These are phyloP conservation scores for Chrysoporthe deuterocubensis DNA, from an alignment of 2,329 filamentous ascomycete species.

Conservation along the genomic window DNA sequence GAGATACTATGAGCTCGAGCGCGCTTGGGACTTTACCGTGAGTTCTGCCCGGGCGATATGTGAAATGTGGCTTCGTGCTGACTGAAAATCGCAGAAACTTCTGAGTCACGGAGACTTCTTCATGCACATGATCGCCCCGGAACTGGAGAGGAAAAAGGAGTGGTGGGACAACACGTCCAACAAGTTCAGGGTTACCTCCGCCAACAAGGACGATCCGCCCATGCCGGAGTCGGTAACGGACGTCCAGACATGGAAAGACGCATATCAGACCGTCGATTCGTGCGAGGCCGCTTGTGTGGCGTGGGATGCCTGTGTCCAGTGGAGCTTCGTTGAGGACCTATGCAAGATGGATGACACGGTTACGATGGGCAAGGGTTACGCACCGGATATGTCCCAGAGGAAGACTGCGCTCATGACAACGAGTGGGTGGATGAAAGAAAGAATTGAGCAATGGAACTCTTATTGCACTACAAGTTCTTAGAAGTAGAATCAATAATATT, in stretches of 20 bases:
- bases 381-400: conserved; percentile 32
- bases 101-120: conserved; percentile 34
- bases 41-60: neutral
- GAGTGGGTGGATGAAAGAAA: conserved; percentile 33
- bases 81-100: conserved; percentile 24
- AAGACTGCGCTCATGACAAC: conserved; percentile 34
- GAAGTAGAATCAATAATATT: neutral
- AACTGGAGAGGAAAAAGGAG: conserved; percentile 31
- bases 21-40: conserved; percentile 32
- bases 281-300: conserved; percentile 34
- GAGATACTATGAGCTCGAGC: conserved; percentile 33
- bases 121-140: conserved; percentile 32
- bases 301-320: conserved; percentile 36
- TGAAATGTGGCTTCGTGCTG: neutral
- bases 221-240: conserved; percentile 29
- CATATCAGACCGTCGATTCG: conserved; percentile 35
- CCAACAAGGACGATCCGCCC: conserved; percentile 29
- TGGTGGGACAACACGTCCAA: conserved; percentile 37
- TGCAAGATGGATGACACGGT: conserved; percentile 35
- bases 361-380: conserved; percentile 33
- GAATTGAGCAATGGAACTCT: conserved; percentile 9
- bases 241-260: conserved; percentile 31
- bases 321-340: conserved; percentile 36
- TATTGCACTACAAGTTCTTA: conserved; percentile 3
- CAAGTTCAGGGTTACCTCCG: conserved; percentile 34